A percentile compares a stretch with the other conserved stretches of the same genome.
These are phyloP conservation scores for Ceratobasidium sp. DNA, from an alignment of 1,284 basidiomycete genomes.

Conservation along the genomic window DNA sequence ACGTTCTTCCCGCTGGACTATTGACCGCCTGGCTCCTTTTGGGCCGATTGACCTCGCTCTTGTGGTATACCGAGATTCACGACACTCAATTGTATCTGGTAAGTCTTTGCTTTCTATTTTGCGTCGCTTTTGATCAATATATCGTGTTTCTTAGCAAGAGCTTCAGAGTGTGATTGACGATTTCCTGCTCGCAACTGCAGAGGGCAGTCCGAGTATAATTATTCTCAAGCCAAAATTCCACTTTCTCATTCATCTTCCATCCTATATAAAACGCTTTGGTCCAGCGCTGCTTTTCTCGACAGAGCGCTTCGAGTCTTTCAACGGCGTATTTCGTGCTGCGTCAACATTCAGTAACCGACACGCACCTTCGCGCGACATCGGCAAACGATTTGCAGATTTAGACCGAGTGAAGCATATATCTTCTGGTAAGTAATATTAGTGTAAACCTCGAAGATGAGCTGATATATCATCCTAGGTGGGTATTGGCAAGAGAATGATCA, in stretches of 20 bases:
- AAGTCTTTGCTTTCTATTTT: background rate
- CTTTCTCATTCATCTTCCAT: constrained; percentile 55
- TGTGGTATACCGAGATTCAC: constrained; percentile 59
- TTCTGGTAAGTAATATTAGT: constrained; percentile 3
- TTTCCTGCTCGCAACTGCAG: constrained; percentile 10
- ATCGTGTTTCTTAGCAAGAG: constrained; percentile 52
- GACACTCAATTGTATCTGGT: constrained; percentile 58
- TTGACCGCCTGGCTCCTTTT: constrained; percentile 56
- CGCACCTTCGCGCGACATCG: constrained; percentile 55
- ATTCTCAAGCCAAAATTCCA: constrained; percentile 59
- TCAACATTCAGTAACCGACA: constrained; percentile 52
- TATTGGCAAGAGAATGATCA: background rate
- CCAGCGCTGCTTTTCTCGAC: constrained; percentile 57
- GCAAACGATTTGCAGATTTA: constrained; percentile 54
- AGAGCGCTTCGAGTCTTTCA: constrained; percentile 60
- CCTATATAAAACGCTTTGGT: constrained; percentile 57
- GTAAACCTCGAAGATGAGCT: background rate
- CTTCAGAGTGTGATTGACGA: constrained; percentile 54
- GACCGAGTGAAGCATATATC: constrained; percentile 58
- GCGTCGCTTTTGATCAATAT: background rate
- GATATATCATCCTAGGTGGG: background rate
- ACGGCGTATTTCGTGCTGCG: constrained; percentile 58
- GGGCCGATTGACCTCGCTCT: constrained; percentile 56
- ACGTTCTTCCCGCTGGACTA: constrained; percentile 47
- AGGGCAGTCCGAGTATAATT: constrained; percentile 52